These are phyloP conservation scores for Smallanthus sonchifolius DNA, from an alignment of 129 eudicot species.

Conservation along the genomic window DNA sequence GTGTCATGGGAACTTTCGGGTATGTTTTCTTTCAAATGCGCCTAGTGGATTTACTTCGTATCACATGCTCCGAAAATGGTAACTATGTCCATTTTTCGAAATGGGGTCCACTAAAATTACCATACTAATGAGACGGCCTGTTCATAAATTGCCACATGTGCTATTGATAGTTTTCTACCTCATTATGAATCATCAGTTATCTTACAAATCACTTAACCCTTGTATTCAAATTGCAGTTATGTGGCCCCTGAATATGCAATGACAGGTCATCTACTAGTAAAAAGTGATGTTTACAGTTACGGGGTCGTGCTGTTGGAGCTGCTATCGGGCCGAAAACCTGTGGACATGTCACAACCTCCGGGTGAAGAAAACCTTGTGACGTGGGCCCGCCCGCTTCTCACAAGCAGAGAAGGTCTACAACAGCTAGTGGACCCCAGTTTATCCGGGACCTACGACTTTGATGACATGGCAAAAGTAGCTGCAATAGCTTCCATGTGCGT, in stretches of 20 bases:
- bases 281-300: slow-evolving; percentile 94
- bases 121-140: not conserved
- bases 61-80: not conserved
- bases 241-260: slow-evolving; percentile 99
- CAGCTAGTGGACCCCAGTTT: slow-evolving; percentile 71
- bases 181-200: not conserved
- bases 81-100: not conserved
- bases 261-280: slow-evolving; percentile 98
- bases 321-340: slow-evolving; percentile 84
- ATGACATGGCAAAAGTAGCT: slow-evolving; percentile 94
- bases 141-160: not conserved
- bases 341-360: slow-evolving; percentile 91
- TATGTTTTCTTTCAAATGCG: slow-evolving; percentile 31
- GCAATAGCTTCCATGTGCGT: slow-evolving; percentile 96
- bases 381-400: slow-evolving; percentile 86
- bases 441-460: slow-evolving; percentile 54
- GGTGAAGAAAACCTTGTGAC: slow-evolving; percentile 96
- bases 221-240: slow-evolving; percentile 50
- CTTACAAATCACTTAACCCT: slow-evolving; percentile 12
- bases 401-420: slow-evolving; percentile 76
- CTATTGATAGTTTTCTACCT: not conserved
- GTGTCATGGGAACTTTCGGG: slow-evolving; percentile 99
- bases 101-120: not conserved
- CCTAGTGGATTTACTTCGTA: slow-evolving; percentile 5
- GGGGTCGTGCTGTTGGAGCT: slow-evolving; percentile 94